Evolutionary conservation across 345 rosid genomes (phyloP), one percentile per base, ranked within the genome.

Genomic region (Salix brachista): DNA sequence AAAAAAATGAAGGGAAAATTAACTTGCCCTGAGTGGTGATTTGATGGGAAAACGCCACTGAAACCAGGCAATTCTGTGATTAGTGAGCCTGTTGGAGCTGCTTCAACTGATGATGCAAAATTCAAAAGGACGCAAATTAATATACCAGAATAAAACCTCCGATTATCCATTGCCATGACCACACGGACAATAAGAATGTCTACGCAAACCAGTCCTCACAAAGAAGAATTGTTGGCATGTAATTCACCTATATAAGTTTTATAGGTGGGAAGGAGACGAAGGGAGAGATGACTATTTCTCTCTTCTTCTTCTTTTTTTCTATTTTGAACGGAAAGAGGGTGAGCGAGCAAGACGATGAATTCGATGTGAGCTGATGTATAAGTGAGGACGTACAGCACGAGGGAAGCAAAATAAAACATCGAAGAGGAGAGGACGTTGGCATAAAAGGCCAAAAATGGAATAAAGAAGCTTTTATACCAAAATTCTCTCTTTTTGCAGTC

Each of bases 21-120:
- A 34, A 73, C 62, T 58, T 69, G 75, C 88, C 86, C 87, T n/a
- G 80, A 77, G 74, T 86, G 71, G 66, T 84, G 89, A 5, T 78
- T 65, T 8, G 89, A 84, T 13, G 87, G 87, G 70, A 86, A 75
- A 66, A 69, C 60, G 36, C 84, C 85, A 13, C 10, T 8, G 75
- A 84, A 83, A n/a, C 88, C 82, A n/a, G 88, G 88, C 19, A 83
- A 32, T 18, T 54, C 28, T 10, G 82, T 70, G 65, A 86, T 36
- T 16, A 79, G 80, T 26, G 85, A 75, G 13, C 54, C 77, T 8
- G 30, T 21, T 3, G 81, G 88, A 72, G 85, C 83, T 30, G 85
- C 86, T 72, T 73, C 78, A 37, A 25, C 41, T 41, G 41, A 73
- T 41, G 41, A 73, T 14, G 69, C 12, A 17, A 42, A 69, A 1